A percentile compares a stretch with the other conserved stretches of the same genome.
Evolutionary conservation across 1,284 basidiomycete genomes (phyloP).

Genomic region (Cryptococcus sp.): DNA sequence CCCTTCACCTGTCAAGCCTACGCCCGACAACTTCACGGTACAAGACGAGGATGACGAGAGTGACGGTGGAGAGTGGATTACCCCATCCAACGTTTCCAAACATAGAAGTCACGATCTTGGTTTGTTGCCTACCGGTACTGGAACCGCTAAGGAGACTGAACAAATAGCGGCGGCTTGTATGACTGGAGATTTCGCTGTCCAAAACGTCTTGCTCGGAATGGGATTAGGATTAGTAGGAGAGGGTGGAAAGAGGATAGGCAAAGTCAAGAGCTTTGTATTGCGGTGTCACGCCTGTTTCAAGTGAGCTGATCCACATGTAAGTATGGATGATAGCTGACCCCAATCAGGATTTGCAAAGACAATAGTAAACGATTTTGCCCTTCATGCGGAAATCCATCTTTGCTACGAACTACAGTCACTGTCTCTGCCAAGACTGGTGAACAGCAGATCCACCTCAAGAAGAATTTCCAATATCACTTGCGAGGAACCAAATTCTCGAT

Average conservation of each 20-base stretch:
- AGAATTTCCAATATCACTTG: slow-evolving; percentile 88
- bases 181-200: slow-evolving; percentile 99
- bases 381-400: slow-evolving; percentile 88
- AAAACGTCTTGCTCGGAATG: slow-evolving; percentile 96
- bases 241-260: slow-evolving; percentile 84
- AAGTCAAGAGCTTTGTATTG: slow-evolving; percentile 92
- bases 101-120: slow-evolving; percentile 88
- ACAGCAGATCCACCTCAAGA: slow-evolving; percentile 77
- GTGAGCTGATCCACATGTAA: slow-evolving; percentile 54
- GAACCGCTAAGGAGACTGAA: slow-evolving; percentile 26
- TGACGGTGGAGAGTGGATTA: slow-evolving; percentile 96
- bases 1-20: neutral
- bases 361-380: slow-evolving; percentile 94
- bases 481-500: slow-evolving; percentile 93
- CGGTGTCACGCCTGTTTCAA: slow-evolving; percentile 99
- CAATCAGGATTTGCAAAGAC: slow-evolving; percentile 85
- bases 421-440: slow-evolving; percentile 59
- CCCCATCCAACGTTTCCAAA: slow-evolving; percentile 75
- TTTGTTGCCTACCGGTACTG: slow-evolving; percentile 56
- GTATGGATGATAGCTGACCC: slow-evolving; percentile 2
- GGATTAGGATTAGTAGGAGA: slow-evolving; percentile 84
- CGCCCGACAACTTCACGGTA: slow-evolving; percentile 48
- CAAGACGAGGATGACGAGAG: slow-evolving; percentile 57
- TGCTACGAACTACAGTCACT: slow-evolving; percentile 87
- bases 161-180: slow-evolving; percentile 67